Evolutionary conservation across 768 basidiomycete species (phyloP).

Genomic region (Boletus rubroflammeus): DNA sequence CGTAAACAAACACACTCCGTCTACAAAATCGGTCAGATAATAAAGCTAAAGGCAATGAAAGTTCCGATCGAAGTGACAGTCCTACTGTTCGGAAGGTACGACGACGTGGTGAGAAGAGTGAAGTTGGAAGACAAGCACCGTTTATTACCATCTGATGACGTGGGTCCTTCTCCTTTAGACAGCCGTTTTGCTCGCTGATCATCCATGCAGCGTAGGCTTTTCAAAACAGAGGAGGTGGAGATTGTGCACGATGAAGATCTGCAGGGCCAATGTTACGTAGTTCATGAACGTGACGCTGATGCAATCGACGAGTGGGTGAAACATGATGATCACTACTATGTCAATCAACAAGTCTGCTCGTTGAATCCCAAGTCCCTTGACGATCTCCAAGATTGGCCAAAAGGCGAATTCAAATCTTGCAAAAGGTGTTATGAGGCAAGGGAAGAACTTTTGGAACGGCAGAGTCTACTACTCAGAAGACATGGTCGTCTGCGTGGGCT

Average conservation of each 20-base stretch:
- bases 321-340: conserved; percentile 59
- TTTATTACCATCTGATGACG: conserved; percentile 41
- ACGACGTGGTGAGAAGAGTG: conserved; percentile 34
- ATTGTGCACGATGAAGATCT: conserved; percentile 36
- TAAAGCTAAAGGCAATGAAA: conserved; percentile 32
- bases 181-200: conserved; percentile 7
- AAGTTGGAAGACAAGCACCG: conserved; percentile 11
- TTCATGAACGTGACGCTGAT: conserved; percentile 33
- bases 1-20: conserved; percentile 24
- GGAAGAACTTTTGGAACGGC: conserved; percentile 26
- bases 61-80: conserved; percentile 34
- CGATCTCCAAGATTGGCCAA: conserved; percentile 24
- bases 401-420: conserved; percentile 37
- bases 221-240: conserved; percentile 31
- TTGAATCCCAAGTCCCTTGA: conserved; percentile 19
- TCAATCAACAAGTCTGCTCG: conserved; percentile 34
- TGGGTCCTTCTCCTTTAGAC: conserved; percentile 17
- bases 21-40: conserved; percentile 57
- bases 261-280: conserved; percentile 55
- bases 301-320: conserved; percentile 39
- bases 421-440: conserved; percentile 37
- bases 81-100: conserved; percentile 44
- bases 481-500: conserved; percentile 52
- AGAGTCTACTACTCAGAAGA: conserved; percentile 29
- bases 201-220: conserved; percentile 36